Percentiles rank a stretch among this genome's conserved stretches.
Conservation (phyloP, 768 basidiomycete genomes). For the Suillus cothurnatus region DNA sequence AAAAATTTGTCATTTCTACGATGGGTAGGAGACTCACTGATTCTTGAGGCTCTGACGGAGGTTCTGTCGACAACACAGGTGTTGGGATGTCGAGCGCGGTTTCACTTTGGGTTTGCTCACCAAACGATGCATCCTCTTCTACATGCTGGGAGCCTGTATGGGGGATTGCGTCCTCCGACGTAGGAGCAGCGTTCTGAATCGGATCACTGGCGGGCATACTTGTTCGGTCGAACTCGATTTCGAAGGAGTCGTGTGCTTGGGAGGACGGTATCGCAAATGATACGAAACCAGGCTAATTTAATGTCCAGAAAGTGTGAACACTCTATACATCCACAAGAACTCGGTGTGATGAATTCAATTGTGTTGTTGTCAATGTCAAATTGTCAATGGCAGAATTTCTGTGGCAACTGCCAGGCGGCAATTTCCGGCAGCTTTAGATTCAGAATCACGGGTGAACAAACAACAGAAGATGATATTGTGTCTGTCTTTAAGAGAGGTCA, state of each 20-base stretch:
- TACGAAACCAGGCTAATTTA: not conserved
- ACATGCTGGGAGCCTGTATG: conserved; percentile 24
- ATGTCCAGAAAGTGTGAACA: not conserved
- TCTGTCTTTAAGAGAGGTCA: not conserved
- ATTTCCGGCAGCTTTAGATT: not conserved
- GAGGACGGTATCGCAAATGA: not conserved
- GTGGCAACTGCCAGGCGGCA: not conserved
- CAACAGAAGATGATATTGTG: not conserved
- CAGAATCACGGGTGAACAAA: not conserved
- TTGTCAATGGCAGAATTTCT: not conserved
- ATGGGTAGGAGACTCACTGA: conserved; percentile 20
- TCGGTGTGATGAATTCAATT: not conserved
- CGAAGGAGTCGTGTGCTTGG: conserved; percentile 23
- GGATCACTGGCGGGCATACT: conserved; percentile 15
- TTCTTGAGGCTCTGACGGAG: conserved; percentile 23
- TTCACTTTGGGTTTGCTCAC: conserved; percentile 30
- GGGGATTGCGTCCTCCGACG: conserved; percentile 14
- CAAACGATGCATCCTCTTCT: conserved; percentile 26
- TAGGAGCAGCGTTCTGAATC: conserved; percentile 11
- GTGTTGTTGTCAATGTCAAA: not conserved
- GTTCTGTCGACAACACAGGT: conserved; percentile 9
- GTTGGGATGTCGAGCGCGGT: conserved; percentile 15
- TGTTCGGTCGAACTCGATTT: conserved; percentile 20
- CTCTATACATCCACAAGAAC: not conserved
- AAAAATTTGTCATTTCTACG: not conserved